Percentiles rank a stretch among this genome's conserved stretches.
Evolutionary conservation across 352 stramenopile species (phyloP).

Genomic region (Globisporangium nagaii): DNA sequence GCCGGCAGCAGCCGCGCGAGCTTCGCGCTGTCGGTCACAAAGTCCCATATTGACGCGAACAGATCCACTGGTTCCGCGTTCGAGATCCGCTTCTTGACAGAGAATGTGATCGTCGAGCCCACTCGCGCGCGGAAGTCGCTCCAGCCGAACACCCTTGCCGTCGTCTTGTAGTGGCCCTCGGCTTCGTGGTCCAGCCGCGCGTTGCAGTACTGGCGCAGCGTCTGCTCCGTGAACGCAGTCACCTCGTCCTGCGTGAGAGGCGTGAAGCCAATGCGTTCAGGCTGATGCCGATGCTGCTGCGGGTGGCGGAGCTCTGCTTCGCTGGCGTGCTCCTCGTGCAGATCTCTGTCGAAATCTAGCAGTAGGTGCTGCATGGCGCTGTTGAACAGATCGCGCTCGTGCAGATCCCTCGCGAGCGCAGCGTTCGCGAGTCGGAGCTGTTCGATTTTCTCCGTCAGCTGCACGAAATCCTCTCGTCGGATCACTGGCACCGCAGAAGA

Average conservation of each 20-base stretch:
- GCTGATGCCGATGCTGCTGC: slow-evolving; percentile 10
- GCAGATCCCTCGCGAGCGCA: slow-evolving; percentile 29
- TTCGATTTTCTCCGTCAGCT: slow-evolving; percentile 40
- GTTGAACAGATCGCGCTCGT: slow-evolving; percentile 39
- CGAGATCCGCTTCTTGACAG: slow-evolving; percentile 33
- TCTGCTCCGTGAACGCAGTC: slow-evolving; percentile 15
- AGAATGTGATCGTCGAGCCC: slow-evolving; percentile 43
- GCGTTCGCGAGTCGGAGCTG: slow-evolving; percentile 36
- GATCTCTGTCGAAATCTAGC: slow-evolving; percentile 25
- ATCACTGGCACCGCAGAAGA: too few relatives aligned
- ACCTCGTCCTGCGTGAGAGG: slow-evolving; percentile 33
- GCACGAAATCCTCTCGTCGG: slow-evolving; percentile 31
- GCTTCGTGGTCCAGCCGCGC: slow-evolving; percentile 25
- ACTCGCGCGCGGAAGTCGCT: slow-evolving; percentile 32
- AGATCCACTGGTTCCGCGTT: slow-evolving; percentile 21
- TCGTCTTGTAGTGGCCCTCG: slow-evolving; percentile 20
- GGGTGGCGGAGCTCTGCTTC: slow-evolving; percentile 7
- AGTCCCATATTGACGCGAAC: slow-evolving; percentile 29
- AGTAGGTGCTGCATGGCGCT: slow-evolving; percentile 54
- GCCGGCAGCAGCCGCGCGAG: slow-evolving; percentile 30
- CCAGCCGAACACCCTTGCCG: slow-evolving; percentile 43
- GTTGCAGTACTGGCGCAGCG: slow-evolving; percentile 26
- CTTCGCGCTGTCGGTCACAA: slow-evolving; percentile 27
- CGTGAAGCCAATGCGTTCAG: slow-evolving; percentile 23
- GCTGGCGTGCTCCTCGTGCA: slow-evolving; percentile 10